Percentiles rank a stretch among this genome's conserved stretches.
These are phyloP conservation scores for Epichloe glyceriae DNA, from an alignment of 2,329 filamentous ascomycete species.

Conservation along the genomic window DNA sequence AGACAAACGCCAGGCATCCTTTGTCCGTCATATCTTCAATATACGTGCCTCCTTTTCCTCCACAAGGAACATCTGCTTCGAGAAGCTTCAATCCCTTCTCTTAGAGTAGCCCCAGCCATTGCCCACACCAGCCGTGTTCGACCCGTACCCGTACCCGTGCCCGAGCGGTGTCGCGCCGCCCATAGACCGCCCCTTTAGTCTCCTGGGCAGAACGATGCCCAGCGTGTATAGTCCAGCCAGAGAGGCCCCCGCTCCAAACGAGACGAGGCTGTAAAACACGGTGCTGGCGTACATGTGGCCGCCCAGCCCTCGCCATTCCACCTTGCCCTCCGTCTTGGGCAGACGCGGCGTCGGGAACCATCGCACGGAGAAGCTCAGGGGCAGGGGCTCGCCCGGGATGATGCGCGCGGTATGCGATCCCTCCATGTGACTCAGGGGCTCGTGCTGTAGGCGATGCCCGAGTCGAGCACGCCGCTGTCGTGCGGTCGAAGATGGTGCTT, in stretches of 20 bases:
- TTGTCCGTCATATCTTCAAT: background rate
- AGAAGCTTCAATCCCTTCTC: constrained; percentile 16
- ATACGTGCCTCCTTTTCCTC: background rate
- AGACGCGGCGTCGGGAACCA: constrained; percentile 73
- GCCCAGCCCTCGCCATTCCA: constrained; percentile 53
- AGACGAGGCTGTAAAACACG: constrained; percentile 47
- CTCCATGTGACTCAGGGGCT: constrained; percentile 49
- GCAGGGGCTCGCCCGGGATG: constrained; percentile 76
- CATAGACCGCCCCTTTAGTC: constrained; percentile 35
- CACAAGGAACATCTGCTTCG: background rate
- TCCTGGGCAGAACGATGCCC: constrained; percentile 42
- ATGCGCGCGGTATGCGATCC: constrained; percentile 47
- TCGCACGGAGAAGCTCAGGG: constrained; percentile 64
- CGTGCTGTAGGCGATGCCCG: constrained; percentile 75
- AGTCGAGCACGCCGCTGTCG: constrained; percentile 71
- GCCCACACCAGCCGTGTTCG: constrained; percentile 30
- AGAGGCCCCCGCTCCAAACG: constrained; percentile 42
- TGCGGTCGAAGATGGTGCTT: constrained; percentile 49
- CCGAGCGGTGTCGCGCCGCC: constrained; percentile 46
- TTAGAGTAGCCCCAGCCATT: constrained; percentile 50
- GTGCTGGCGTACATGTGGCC: constrained; percentile 52
- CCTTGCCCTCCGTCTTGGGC: constrained; percentile 51
- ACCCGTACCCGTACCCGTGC: constrained; percentile 43
- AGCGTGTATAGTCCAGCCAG: constrained; percentile 47
- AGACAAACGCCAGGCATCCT: background rate